Evolutionary conservation across 1,139 yeast species (phyloP), one percentile per base, ranked within the genome.

Genomic region (Kodamaea ohmeri): DNA sequence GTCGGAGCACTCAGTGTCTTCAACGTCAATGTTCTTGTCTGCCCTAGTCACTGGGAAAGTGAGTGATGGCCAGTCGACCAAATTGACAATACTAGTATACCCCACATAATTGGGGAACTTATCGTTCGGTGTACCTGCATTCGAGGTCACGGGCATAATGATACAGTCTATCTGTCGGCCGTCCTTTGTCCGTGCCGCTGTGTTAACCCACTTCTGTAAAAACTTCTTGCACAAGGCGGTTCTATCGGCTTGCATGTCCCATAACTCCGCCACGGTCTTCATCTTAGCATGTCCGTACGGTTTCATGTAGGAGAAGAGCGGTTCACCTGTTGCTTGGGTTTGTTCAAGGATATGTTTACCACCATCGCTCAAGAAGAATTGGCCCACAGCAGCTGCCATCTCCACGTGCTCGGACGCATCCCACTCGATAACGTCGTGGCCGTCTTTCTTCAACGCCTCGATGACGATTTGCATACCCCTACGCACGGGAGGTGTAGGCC

Each of bases 401-500:
- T 60, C 50, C 45, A 45, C 57, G 61, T 52, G 71, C 36, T 65
- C 67, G 19, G 58, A 56, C 13, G 78, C 69, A 16, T 61, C 67
- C 76, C 83, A 81, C 36, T 74, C 77, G 18, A 82, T 74, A 31
- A 82, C 68, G 41, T 74, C 77, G 48, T 76, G 84, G 16, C 88
- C 88, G 26, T 71, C 74, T 9, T 60, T 65, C 46, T 45, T 37
- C 38, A 67, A 48, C 4, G 51, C 48, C 0, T 57, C 50, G 14
- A 43, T 49, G 2, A 58, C 58, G 19, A 47, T 48, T 4, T 45
- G 35, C 42, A 61, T 46, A 2, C 60, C 67, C 40, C 71, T 49
- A 16, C 55, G 47, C 19, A 65, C 55, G 8, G 73, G 72, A 3
- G 73, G 65, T 1, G 70, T 63, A 4, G 71, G 70, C n/a, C 61